These are phyloP conservation scores for Auriculariales sp. DNA, from an alignment of 768 basidiomycete genomes.

Conservation along the genomic window DNA sequence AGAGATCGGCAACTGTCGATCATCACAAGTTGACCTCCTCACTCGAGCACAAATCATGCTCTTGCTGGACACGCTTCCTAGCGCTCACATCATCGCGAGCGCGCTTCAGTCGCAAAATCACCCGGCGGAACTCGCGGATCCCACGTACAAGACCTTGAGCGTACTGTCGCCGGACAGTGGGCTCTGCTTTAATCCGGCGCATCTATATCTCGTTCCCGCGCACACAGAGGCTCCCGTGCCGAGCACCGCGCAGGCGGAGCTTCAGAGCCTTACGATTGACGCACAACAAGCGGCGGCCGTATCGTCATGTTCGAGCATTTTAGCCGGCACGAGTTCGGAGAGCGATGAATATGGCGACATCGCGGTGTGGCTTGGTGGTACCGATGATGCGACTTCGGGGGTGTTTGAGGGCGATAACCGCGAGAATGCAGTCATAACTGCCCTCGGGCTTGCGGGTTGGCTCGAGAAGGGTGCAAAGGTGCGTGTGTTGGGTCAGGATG, in stretches of 20 bases:
- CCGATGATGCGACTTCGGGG: slow-evolving; percentile 10
- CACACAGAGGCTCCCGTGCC: background rate
- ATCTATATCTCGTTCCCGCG: background rate
- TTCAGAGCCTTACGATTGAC: background rate
- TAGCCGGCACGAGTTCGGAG: slow-evolving; percentile 39
- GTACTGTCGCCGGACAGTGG: background rate
- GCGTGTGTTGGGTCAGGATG: too few relatives aligned
- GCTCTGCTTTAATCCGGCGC: background rate
- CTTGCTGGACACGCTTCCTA: background rate
- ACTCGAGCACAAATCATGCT: background rate
- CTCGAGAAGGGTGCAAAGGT: background rate
- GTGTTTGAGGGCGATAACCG: background rate
- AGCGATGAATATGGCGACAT: slow-evolving; percentile 42
- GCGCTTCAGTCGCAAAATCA: background rate
- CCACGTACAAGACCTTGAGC: background rate
- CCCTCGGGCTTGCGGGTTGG: slow-evolving; percentile 24
- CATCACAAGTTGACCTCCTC: background rate
- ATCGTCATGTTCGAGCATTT: slow-evolving; percentile 33
- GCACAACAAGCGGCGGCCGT: slow-evolving; percentile 26
- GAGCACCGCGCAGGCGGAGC: background rate
- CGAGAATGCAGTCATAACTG: slow-evolving; percentile 35
- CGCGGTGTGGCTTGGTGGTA: slow-evolving; percentile 35
- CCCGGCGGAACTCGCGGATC: background rate
- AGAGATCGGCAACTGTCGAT: too few relatives aligned
- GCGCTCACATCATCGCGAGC: background rate